Conservation (phyloP, 495 filamentous ascomycete species). For the Penicillium fimorum region DNA sequence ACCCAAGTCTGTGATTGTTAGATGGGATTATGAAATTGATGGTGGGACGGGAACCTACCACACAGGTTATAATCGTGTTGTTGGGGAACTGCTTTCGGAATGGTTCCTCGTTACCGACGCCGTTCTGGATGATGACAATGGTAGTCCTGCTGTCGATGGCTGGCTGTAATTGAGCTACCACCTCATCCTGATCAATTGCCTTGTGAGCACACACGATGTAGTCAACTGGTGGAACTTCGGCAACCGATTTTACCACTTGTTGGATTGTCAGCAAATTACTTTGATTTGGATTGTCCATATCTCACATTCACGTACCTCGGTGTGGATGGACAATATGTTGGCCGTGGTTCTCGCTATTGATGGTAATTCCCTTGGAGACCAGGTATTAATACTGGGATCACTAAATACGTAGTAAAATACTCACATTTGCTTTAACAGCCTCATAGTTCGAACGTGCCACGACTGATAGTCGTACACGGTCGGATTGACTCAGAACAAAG, state of each 20-base stretch:
- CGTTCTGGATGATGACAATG: slow-evolving; percentile 69
- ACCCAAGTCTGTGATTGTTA: slow-evolving; percentile 45
- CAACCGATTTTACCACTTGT: slow-evolving; percentile 41
- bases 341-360: slow-evolving; percentile 49
- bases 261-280: neutral
- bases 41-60: slow-evolving; percentile 30
- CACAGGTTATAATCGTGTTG: slow-evolving; percentile 58
- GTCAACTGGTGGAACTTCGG: slow-evolving; percentile 37
- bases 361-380: slow-evolving; percentile 37
- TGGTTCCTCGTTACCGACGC: slow-evolving; percentile 64
- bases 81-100: slow-evolving; percentile 56
- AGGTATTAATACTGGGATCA: neutral
- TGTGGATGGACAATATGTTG: slow-evolving; percentile 41
- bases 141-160: slow-evolving; percentile 34
- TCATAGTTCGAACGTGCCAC: slow-evolving; percentile 55
- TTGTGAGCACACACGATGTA: slow-evolving; percentile 53
- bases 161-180: slow-evolving; percentile 36
- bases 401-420: neutral
- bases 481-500: slow-evolving; percentile 43
- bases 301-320: slow-evolving; percentile 28
- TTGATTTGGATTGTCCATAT: neutral
- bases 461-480: slow-evolving; percentile 46
- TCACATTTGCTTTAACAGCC: slow-evolving; percentile 41
- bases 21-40: neutral
- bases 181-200: slow-evolving; percentile 44